These are phyloP conservation scores for Lipomyces sp. DNA, from an alignment of 805 yeast genomes.

Conservation along the genomic window DNA sequence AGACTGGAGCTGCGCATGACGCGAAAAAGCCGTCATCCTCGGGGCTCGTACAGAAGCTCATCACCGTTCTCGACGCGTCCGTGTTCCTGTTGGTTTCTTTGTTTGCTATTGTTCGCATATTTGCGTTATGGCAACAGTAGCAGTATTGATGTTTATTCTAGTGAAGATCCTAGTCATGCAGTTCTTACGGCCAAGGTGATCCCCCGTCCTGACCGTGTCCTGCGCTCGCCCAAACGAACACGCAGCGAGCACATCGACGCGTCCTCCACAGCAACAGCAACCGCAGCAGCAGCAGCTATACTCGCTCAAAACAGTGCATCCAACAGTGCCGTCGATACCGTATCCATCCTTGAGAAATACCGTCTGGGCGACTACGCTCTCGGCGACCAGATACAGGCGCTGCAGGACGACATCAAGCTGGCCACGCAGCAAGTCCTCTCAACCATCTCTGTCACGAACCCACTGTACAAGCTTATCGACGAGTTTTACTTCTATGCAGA, in stretches of 20 bases:
- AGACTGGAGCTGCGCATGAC: background rate
- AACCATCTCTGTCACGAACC: slow-evolving; percentile 6
- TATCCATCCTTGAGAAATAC: slow-evolving; percentile 17
- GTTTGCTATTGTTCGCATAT: background rate
- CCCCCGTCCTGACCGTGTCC: slow-evolving; percentile 3
- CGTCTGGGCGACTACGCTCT: slow-evolving; percentile 12
- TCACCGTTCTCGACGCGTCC: slow-evolving; percentile 17
- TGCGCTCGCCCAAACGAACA: slow-evolving; percentile 4
- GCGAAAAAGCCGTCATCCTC: background rate
- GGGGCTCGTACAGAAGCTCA: slow-evolving; percentile 7
- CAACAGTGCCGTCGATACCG: background rate
- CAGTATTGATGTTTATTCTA: background rate
- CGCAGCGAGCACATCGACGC: slow-evolving; percentile 3
- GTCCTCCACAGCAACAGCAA: background rate
- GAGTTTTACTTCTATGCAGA: slow-evolving; percentile 14
- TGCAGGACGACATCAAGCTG: slow-evolving; percentile 13
- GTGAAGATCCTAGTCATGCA: slow-evolving; percentile 21
- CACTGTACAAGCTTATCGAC: slow-evolving; percentile 16
- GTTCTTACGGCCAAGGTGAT: slow-evolving; percentile 14
- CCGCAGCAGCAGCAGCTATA: background rate
- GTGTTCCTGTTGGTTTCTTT: background rate
- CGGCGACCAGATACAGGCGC: background rate
- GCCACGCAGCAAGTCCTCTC: slow-evolving; percentile 17
- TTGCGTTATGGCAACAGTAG: background rate
- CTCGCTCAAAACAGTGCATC: background rate